Conservation (phyloP, 169 alveolate genomes). For the Plasmodium knowlesi region DNA sequence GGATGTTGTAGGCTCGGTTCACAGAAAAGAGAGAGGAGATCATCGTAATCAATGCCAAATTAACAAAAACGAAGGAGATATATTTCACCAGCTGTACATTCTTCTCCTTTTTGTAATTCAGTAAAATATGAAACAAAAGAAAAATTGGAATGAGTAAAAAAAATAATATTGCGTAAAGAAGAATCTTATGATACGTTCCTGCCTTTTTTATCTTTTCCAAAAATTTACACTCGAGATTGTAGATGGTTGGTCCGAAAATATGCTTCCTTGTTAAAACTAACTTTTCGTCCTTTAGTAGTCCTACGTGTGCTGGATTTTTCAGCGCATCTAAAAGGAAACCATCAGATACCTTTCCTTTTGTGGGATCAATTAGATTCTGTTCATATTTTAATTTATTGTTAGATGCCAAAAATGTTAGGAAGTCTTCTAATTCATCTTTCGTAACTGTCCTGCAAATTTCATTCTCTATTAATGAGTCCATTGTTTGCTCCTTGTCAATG, state of each 20-base stretch:
- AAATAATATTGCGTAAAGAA: conserved; percentile 27
- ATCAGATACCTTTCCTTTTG: conserved; percentile 5
- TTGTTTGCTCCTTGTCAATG: conserved; percentile 40
- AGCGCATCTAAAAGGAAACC: neutral
- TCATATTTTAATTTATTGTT: neutral
- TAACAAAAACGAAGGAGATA: conserved; percentile 33
- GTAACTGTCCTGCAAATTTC: conserved; percentile 1
- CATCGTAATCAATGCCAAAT: conserved; percentile 51
- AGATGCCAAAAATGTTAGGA: neutral
- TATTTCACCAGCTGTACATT: conserved; percentile 19
- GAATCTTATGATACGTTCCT: conserved; percentile 33
- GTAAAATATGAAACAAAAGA: neutral
- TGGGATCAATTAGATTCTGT: neutral
- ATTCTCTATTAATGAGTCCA: conserved; percentile 15
- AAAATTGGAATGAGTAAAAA: conserved; percentile 39
- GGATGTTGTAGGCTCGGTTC: conserved; percentile 55
- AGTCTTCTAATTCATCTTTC: neutral
- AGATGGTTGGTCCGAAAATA: conserved; percentile 63
- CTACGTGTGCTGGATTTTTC: conserved; percentile 61
- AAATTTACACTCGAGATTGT: conserved; percentile 72
- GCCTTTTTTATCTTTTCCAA: conserved; percentile 47
- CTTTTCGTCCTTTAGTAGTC: conserved; percentile 49
- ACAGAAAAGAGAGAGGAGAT: conserved; percentile 45
- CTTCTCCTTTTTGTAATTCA: neutral
- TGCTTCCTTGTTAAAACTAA: conserved; percentile 34